phyloP scores from a whole-genome alignment of 768 basidiomycete genomes.

The Clathrus columnatus region DNA sequence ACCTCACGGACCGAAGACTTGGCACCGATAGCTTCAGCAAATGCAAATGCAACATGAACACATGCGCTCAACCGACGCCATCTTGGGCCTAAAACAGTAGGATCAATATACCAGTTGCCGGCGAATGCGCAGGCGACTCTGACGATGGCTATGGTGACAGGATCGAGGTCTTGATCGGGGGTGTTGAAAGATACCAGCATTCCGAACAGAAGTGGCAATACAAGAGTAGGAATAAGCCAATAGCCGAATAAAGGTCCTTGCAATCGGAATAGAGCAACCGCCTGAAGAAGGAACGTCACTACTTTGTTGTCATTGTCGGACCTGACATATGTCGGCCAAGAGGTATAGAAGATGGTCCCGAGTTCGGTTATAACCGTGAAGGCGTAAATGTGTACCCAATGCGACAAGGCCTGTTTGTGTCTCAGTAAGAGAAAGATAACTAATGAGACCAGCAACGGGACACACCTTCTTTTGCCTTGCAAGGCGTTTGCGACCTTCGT shows the following conservation, averaged over 20 bases:
- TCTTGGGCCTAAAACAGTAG: conserved; percentile 37
- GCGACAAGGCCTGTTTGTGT: conserved; percentile 47
- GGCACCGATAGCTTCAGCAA: conserved; percentile 54
- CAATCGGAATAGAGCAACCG: neutral
- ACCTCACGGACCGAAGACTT: too few species aligned
- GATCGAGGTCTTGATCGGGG: conserved; percentile 37
- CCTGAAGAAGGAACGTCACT: neutral
- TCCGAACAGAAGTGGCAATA: conserved; percentile 51
- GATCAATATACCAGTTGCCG: conserved; percentile 28
- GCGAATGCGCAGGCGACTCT: conserved; percentile 38
- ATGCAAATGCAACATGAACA: conserved; percentile 54
- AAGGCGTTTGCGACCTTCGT: neutral
- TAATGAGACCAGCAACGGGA: neutral
- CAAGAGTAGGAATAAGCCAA: conserved; percentile 54
- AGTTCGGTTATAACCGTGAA: conserved; percentile 47
- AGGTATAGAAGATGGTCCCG: conserved; percentile 41
- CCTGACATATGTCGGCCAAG: conserved; percentile 32
- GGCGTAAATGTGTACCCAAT: conserved; percentile 52
- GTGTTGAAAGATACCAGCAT: conserved; percentile 57
- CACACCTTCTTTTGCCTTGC: conserved; percentile 1
- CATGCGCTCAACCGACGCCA: conserved; percentile 50
- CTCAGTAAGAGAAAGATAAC: neutral
- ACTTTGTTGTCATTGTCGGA: neutral
- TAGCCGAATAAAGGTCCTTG: conserved; percentile 30
- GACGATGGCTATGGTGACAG: conserved; percentile 54